Evolutionary conservation across 2,329 filamentous ascomycete species (phyloP), one percentile per base, ranked within the genome.

Genomic region (Clarireedia paspali): DNA sequence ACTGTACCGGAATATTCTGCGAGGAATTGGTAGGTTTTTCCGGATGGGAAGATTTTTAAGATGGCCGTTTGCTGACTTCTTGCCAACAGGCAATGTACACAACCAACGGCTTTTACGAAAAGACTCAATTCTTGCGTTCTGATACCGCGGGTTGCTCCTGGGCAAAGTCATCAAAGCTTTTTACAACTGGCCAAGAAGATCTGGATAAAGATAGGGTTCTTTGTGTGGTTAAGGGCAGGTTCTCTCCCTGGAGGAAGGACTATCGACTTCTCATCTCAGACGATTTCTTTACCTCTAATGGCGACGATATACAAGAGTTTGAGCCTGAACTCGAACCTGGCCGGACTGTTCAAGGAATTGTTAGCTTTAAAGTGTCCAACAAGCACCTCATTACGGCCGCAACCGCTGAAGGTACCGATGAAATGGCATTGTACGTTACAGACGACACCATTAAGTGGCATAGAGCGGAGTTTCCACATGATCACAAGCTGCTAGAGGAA

Each of bases 361-460:
- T 90, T 60, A 92, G 87, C 69, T 75, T 96, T 61, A 91, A 89
- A 4, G 76, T 85, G 9, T 89, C 95, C 59, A 95, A 95, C 71
- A 89, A 87, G 64, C 96, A 87, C 68, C 74, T 99, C 34, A 81
- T 99, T 42, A 89, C 88, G 15, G 94, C 92, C 38, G 87, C 89
- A 3, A 84, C 86, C 59, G 88, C 91, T 17, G 77, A 83, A 38
- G 84, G 86, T 50, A 95, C 91, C 10, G 86, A 89, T 63, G 95
- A 99, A 72, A 87, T 96, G 79, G 90, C 90, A 4, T 80, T 99
- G 54, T 99, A 89, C 70, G 85, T 97, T 55, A 91, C 89, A 9
- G 83, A 88, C 63, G 90, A 99, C 70, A 85, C 89, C 12, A 76
- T 83, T 51, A 84, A 80, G 55, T 99, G 94, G 94, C 91, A 97